phyloP scores from a whole-genome alignment of 1,284 basidiomycete genomes.

The Leccinum griseonigrum region DNA sequence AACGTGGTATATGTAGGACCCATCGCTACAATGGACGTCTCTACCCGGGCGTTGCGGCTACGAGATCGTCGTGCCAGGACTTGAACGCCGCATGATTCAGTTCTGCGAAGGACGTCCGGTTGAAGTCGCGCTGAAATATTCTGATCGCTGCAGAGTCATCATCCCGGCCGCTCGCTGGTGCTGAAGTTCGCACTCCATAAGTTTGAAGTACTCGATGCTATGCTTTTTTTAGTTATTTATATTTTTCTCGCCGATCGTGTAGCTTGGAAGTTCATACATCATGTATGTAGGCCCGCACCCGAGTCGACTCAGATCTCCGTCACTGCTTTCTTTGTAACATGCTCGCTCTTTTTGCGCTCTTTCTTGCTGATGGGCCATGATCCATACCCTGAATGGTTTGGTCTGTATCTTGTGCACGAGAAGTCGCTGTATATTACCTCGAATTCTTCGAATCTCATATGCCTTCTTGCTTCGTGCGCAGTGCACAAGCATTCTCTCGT shows the following conservation, averaged over 20 bases:
- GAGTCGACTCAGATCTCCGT: too few relatives aligned
- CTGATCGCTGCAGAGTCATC: not conserved
- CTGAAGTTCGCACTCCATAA: not conserved
- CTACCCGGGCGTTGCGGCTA: not conserved
- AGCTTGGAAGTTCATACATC: not conserved
- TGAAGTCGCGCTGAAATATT: constrained; percentile 1
- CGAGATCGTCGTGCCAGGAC: not conserved
- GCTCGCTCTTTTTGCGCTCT: too few relatives aligned
- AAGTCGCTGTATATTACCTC: too few relatives aligned
- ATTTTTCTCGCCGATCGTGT: not conserved
- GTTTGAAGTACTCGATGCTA: not conserved
- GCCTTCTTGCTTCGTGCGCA: not conserved
- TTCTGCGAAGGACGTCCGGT: not conserved
- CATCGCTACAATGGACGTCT: too few relatives aligned
- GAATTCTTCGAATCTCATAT: too few relatives aligned
- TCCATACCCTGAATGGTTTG: too few relatives aligned
- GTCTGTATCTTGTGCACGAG: too few relatives aligned
- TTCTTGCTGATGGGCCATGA: too few relatives aligned
- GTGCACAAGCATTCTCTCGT: not conserved
- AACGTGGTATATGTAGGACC: too few relatives aligned
- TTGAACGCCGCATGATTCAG: not conserved
- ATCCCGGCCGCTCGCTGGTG: too few relatives aligned
- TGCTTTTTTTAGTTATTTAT: not conserved
- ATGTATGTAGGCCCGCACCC: too few relatives aligned
- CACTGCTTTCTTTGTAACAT: too few relatives aligned